A percentile compares a stretch with the other conserved stretches of the same genome.
These are phyloP conservation scores for Ulvella scutata DNA, from an alignment of 139 green algal genomes.

Conservation along the genomic window DNA sequence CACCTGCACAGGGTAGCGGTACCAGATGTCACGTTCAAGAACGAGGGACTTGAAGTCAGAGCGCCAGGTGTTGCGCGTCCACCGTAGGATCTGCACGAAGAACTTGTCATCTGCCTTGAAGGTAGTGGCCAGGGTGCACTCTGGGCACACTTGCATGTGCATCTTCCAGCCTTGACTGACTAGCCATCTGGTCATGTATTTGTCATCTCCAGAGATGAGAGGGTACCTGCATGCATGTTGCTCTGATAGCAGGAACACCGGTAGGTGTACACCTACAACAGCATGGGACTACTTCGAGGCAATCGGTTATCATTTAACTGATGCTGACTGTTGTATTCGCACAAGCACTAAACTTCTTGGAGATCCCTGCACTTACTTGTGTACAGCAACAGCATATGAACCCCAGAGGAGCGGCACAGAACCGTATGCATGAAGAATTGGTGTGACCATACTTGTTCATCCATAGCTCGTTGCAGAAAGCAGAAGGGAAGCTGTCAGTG, in stretches of 20 bases:
- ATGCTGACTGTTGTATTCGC: too few species aligned
- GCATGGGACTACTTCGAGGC: too few species aligned
- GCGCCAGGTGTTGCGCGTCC: background rate
- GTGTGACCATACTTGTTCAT: background rate
- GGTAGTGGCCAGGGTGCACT: background rate
- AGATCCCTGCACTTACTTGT: too few species aligned
- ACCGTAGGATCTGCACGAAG: slow-evolving; percentile 1
- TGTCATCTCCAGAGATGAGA: slow-evolving; percentile 2
- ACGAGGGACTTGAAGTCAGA: background rate
- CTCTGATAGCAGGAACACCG: too few species aligned
- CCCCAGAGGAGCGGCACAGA: too few species aligned
- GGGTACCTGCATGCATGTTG: background rate
- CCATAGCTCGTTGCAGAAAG: slow-evolving; percentile 1
- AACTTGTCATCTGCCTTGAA: background rate
- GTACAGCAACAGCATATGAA: too few species aligned
- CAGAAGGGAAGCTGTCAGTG: background rate
- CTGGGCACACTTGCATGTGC: background rate
- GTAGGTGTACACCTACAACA: too few species aligned
- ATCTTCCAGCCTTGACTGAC: background rate
- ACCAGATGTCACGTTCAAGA: background rate
- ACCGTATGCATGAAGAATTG: too few species aligned
- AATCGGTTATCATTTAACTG: too few species aligned
- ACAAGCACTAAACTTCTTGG: too few species aligned
- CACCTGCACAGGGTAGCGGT: background rate
- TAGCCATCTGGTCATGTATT: background rate